A percentile compares a stretch with the other conserved stretches of the same genome.
phyloP scores from a whole-genome alignment of 2,329 filamentous ascomycete species.

The Penicillium sp. region DNA sequence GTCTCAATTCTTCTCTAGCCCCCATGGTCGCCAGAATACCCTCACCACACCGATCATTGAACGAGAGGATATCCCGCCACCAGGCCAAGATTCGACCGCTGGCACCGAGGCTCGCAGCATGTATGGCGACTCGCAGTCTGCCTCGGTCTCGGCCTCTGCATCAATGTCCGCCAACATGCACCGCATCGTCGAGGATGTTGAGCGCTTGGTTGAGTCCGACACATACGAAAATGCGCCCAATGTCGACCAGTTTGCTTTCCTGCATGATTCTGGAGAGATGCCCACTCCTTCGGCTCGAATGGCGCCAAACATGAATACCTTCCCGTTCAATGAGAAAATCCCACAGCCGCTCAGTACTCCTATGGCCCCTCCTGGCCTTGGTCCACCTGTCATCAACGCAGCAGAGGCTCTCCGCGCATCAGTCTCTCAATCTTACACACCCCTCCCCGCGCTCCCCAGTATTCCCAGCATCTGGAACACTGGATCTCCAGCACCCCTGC shows the following conservation, averaged over 20 bases:
- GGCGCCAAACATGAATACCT: constrained; percentile 29
- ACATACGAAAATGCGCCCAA: constrained; percentile 44
- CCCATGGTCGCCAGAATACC: constrained; percentile 48
- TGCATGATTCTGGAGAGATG: constrained; percentile 30
- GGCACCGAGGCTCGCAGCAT: constrained; percentile 40
- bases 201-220: constrained; percentile 49
- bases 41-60: constrained; percentile 51
- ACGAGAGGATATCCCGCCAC: constrained; percentile 45
- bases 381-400: constrained; percentile 30
- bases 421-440: constrained; percentile 41
- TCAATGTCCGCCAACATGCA: constrained; percentile 52
- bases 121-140: constrained; percentile 54
- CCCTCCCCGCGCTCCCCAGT: constrained; percentile 40
- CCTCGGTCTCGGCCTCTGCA: constrained; percentile 52
- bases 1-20: constrained; percentile 57
- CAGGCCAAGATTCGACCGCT: constrained; percentile 33
- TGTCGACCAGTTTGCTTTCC: constrained; percentile 38
- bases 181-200: constrained; percentile 48
- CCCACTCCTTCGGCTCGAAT: constrained; percentile 35
- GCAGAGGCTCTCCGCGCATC: constrained; percentile 31
- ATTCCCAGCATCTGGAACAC: constrained; percentile 54
- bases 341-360: constrained; percentile 35
- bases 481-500: constrained; percentile 52
- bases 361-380: constrained; percentile 44
- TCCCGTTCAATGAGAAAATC: constrained; percentile 33